A percentile compares a stretch with the other conserved stretches of the same genome.
phyloP scores from a whole-genome alignment of 2,329 filamentous ascomycete species.

The Keithomyces neogunnii region DNA sequence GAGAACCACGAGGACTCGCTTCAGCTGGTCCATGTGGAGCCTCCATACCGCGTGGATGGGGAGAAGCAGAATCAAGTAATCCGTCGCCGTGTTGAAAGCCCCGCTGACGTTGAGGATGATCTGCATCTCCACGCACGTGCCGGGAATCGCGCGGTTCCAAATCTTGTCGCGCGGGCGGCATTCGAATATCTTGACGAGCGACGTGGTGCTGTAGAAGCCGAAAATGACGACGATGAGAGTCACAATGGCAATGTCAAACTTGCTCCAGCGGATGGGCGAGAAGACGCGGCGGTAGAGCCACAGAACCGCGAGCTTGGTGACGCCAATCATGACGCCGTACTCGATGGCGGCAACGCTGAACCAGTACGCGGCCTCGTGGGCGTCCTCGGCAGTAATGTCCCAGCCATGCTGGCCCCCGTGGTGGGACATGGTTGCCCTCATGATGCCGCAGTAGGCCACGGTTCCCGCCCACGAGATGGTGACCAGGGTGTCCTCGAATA shows the following conservation, averaged over 20 bases:
- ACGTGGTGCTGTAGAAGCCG: constrained; percentile 5
- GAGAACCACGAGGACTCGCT: constrained; percentile 1
- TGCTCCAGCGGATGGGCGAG: constrained; percentile 2
- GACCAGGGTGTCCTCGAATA: constrained; percentile 5
- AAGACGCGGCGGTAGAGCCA: constrained; percentile 8
- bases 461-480: constrained; percentile 5
- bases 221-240: constrained; percentile 1
- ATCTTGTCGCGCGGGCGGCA: constrained; percentile 6
- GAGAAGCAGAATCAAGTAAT: constrained; percentile 6
- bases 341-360: constrained; percentile 6
- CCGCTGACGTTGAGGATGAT: constrained; percentile 6
- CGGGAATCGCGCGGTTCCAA: constrained; percentile 5
- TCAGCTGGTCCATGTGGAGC: constrained; percentile 3
- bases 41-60: constrained; percentile 5
- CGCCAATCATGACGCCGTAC: constrained; percentile 7
- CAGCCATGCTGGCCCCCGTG: constrained; percentile 5
- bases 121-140: constrained; percentile 4
- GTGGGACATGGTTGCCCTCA: constrained; percentile 7
- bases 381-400: constrained; percentile 4
- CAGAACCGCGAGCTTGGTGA: constrained; percentile 6
- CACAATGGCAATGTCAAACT: constrained; percentile 3
- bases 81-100: constrained; percentile 5
- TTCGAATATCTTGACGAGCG: constrained; percentile 6
- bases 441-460: constrained; percentile 8
- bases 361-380: constrained; percentile 5